These are phyloP conservation scores for Fusarium mangiferae DNA, from an alignment of 2,329 filamentous ascomycete genomes.

Conservation along the genomic window DNA sequence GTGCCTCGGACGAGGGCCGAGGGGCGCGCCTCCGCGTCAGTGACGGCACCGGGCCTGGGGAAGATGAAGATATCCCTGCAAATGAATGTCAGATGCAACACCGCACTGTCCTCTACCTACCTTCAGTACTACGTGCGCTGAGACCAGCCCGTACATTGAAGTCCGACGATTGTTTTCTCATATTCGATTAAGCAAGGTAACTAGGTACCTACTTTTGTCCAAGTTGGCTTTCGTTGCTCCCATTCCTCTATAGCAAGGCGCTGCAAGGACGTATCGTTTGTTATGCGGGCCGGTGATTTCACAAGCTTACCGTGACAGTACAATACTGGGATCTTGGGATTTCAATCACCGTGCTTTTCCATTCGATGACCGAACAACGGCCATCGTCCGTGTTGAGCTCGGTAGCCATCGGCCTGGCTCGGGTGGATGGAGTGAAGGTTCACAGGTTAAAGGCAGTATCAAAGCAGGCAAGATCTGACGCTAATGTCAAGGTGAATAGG, in stretches of 20 bases:
- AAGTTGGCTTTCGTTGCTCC: background rate
- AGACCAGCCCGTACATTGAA: constrained; percentile 28
- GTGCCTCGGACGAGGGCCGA: constrained; percentile 39
- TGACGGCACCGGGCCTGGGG: constrained; percentile 40
- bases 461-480: constrained; percentile 17
- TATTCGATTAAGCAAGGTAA: background rate
- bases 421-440: constrained; percentile 47
- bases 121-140: background rate
- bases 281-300: background rate
- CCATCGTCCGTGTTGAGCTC: constrained; percentile 43
- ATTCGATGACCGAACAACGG: constrained; percentile 14
- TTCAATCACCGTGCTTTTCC: background rate
- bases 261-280: background rate
- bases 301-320: background rate
- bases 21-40: constrained; percentile 23
- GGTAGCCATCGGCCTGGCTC: constrained; percentile 51
- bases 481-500: constrained; percentile 23
- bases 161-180: background rate
- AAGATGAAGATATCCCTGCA: constrained; percentile 30
- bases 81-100: constrained; percentile 18
- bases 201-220: background rate
- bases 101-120: background rate
- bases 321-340: background rate
- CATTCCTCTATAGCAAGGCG: background rate
- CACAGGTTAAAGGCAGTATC: background rate